phyloP scores from a whole-genome alignment of 345 rosid species.

The Brassica rapa region DNA sequence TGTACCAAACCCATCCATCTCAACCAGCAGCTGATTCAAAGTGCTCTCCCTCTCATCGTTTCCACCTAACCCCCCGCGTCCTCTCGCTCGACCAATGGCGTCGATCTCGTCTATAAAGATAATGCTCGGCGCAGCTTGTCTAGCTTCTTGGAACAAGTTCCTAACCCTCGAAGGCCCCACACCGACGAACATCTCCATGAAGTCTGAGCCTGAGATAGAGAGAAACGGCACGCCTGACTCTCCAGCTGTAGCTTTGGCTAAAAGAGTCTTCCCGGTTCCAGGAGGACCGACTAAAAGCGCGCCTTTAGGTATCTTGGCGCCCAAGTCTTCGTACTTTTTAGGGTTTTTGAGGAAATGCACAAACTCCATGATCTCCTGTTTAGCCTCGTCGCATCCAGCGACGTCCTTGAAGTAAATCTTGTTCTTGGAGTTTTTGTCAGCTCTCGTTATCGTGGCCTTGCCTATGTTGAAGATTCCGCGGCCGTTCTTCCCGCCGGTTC shows the following conservation, averaged over 20 bases:
- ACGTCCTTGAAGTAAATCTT: conserved; percentile 94
- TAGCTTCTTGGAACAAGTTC: conserved; percentile 90
- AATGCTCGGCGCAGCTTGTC: conserved; percentile 88
- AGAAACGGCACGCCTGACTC: conserved; percentile 93
- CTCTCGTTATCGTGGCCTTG: conserved; percentile 78
- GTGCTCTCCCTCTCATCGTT: conserved; percentile 98
- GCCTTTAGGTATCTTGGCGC: conserved; percentile 95
- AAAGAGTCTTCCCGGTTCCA: conserved; percentile 96
- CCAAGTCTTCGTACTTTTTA: conserved; percentile 87
- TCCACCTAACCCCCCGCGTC: conserved; percentile 86
- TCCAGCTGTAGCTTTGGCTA: conserved; percentile 98
- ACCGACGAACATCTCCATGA: conserved; percentile 99
- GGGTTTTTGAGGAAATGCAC: conserved; percentile 97
- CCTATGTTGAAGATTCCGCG: conserved; percentile 95
- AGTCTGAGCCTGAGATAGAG: conserved; percentile 96
- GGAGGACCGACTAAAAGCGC: conserved; percentile 96
- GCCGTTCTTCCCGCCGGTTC: conserved; percentile 72
- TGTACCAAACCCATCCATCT: conserved; percentile 98
- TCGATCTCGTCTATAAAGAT: conserved; percentile 94
- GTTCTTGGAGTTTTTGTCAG: conserved; percentile 87
- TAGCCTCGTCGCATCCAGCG: conserved; percentile 98
- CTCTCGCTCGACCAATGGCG: conserved; percentile 96
- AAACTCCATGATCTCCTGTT: conserved; percentile 96
- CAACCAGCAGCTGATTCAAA: conserved; percentile 82
- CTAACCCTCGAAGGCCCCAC: conserved; percentile 98